These are phyloP conservation scores for Closterium sp. DNA, from an alignment of 139 green algal species.

Conservation along the genomic window DNA sequence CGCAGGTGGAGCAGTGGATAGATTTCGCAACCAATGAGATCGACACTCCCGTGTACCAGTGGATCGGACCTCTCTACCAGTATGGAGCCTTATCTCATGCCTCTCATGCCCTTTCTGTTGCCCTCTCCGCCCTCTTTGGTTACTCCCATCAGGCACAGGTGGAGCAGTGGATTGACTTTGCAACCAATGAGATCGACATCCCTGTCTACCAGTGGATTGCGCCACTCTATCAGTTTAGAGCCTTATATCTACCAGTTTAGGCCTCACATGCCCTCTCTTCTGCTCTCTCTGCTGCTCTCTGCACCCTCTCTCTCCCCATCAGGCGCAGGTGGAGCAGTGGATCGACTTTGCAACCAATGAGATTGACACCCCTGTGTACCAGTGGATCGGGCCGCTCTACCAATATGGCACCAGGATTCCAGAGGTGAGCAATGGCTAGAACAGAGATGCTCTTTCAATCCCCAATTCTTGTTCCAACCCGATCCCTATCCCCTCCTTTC, in stretches of 20 bases:
- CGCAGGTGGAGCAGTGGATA: conserved; percentile 47
- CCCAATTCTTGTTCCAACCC: no score
- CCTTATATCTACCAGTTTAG: no score
- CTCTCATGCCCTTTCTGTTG: no score
- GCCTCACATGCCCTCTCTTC: no score
- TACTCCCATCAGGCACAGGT: conserved; percentile 22
- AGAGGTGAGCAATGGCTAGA: conserved; percentile 3
- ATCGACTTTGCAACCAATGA: no score
- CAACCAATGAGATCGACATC: conserved; percentile 28
- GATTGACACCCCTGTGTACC: background rate
- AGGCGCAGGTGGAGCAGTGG: no score
- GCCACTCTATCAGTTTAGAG: conserved; percentile 4
- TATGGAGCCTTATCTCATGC: no score
- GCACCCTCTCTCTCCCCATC: no score
- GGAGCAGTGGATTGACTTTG: conserved; percentile 50
- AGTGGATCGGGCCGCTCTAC: conserved; percentile 17
- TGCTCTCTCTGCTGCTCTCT: no score
- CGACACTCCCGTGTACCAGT: background rate
- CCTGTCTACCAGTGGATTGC: conserved; percentile 4
- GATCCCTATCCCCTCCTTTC: no score
- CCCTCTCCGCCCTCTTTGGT: no score
- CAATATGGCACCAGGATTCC: conserved; percentile 8
- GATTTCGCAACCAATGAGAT: conserved; percentile 44
- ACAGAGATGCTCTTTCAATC: no score
- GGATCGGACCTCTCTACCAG: background rate